Evolutionary conservation across 352 stramenopile genomes (phyloP).

Genomic region (Elongisporangium anandrum): DNA sequence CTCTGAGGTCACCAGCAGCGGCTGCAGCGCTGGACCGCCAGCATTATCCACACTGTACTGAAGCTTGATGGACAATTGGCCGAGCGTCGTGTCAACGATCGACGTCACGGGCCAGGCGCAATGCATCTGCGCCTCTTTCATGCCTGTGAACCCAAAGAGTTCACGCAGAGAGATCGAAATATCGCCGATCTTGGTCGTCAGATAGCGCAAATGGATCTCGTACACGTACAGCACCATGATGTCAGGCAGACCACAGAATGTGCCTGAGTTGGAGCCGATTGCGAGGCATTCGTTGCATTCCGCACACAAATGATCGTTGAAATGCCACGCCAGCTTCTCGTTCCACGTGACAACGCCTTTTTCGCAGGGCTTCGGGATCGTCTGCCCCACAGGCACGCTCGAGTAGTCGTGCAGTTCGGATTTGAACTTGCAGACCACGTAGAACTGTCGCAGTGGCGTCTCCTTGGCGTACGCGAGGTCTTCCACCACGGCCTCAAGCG

Average conservation of each 20-base stretch:
- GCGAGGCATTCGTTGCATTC: conserved; percentile 66
- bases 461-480: conserved; percentile 78
- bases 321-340: conserved; percentile 72
- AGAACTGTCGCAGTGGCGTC: conserved; percentile 71
- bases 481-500: conserved; percentile 55
- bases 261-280: conserved; percentile 49
- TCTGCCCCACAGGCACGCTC: conserved; percentile 68
- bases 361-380: conserved; percentile 53
- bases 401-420: conserved; percentile 79
- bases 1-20: conserved; percentile 70
- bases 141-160: conserved; percentile 66
- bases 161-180: conserved; percentile 71
- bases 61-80: conserved; percentile 62
- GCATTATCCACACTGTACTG: conserved; percentile 61
- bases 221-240: conserved; percentile 82
- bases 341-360: conserved; percentile 72
- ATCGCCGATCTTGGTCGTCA: conserved; percentile 83
- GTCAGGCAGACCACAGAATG: conserved; percentile 70
- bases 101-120: conserved; percentile 76
- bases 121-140: conserved; percentile 47
- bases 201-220: conserved; percentile 77
- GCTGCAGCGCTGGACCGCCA: conserved; percentile 30
- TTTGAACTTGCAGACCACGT: conserved; percentile 83
- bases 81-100: conserved; percentile 55
- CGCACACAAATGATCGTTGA: conserved; percentile 68